Evolutionary conservation across 106 monocot species (phyloP), one percentile per base, ranked within the genome.

Genomic region (Acorus calamus): DNA sequence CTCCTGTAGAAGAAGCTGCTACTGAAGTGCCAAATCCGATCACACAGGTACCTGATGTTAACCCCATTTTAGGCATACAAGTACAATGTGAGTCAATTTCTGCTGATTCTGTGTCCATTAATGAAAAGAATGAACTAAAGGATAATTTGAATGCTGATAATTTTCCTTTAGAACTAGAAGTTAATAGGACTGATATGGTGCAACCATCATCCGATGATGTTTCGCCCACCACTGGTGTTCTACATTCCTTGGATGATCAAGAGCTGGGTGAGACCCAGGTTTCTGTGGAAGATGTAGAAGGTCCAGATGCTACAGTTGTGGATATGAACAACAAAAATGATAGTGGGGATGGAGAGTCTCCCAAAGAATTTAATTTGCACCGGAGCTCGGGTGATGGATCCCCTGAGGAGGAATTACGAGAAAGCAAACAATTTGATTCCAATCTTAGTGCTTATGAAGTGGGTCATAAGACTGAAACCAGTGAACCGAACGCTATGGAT

Each of bases 41-140:
- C 55, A 79, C 81, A 50, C 89, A 94, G 86, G 93, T 89, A 94
- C 74, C 89, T 81, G 84, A 87, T 82, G 79, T 87, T 73, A 84
- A 72, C 68, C 75, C 67, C 74, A 80, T 75, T 79, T 81, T 89
- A 81, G 86, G 77, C 53, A 79, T 78, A 73, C 76, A 79, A 86
- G 81, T 89, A 76, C 86, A 79, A 69, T 84, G 69, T 86, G 86
- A 81, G 71, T 89, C 84, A 72, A 84, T 84, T 84, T 78, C 82
- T 92, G 80, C 67, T 77, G 84, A 78, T 79, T 78, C 75, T 83
- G 73, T 80, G 68, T 79, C 77, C 68, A 78, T 87, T 81, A 84
- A 69, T 80, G 77, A 84, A 87, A 84, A 87, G 79, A 81, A 81
- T 80, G 72, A 83, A 76, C 69, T 83, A 76, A 84, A 84, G 73